A percentile compares a stretch with the other conserved stretches of the same genome.
Evolutionary conservation across 768 basidiomycete species (phyloP).

Genomic region (Lyophyllum atratum): DNA sequence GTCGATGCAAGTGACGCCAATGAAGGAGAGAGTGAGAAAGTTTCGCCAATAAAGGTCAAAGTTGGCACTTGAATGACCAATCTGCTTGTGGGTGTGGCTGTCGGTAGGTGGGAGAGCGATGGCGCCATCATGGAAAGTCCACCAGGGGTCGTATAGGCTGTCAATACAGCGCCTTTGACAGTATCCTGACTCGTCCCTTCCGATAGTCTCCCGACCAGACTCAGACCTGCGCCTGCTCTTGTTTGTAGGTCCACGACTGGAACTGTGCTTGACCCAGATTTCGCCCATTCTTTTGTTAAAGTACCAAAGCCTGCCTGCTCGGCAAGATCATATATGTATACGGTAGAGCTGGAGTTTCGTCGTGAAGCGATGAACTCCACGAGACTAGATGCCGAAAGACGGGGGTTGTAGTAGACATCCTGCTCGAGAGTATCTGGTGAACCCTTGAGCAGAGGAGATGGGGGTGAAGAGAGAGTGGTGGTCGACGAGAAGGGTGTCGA

Average conservation of each 20-base stretch:
- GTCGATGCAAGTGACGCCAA: slow-evolving; percentile 66
- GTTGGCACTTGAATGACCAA: slow-evolving; percentile 85
- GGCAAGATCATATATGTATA: slow-evolving; percentile 84
- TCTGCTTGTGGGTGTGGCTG: slow-evolving; percentile 60
- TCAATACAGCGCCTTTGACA: slow-evolving; percentile 58
- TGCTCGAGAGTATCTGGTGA: slow-evolving; percentile 23
- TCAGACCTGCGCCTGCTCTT: slow-evolving; percentile 80
- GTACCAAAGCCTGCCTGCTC: slow-evolving; percentile 83
- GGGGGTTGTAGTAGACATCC: slow-evolving; percentile 42
- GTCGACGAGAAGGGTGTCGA: slow-evolving; percentile 43
- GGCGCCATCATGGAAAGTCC: slow-evolving; percentile 85
- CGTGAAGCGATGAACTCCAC: slow-evolving; percentile 72
- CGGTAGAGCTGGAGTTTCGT: slow-evolving; percentile 54
- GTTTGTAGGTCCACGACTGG: slow-evolving; percentile 76
- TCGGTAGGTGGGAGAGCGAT: slow-evolving; percentile 72
- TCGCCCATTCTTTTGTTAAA: slow-evolving; percentile 66
- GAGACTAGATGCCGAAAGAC: slow-evolving; percentile 57
- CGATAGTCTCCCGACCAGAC: slow-evolving; percentile 76
- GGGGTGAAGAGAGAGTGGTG: slow-evolving; percentile 39
- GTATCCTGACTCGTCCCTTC: slow-evolving; percentile 77
- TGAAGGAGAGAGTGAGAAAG: slow-evolving; percentile 75
- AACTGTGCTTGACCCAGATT: slow-evolving; percentile 41
- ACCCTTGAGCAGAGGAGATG: slow-evolving; percentile 32
- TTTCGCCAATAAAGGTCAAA: slow-evolving; percentile 63
- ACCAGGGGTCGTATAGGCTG: slow-evolving; percentile 81